phyloP scores from a whole-genome alignment of 2,329 filamentous ascomycete genomes.

The Pseudopithomyces maydicus region DNA sequence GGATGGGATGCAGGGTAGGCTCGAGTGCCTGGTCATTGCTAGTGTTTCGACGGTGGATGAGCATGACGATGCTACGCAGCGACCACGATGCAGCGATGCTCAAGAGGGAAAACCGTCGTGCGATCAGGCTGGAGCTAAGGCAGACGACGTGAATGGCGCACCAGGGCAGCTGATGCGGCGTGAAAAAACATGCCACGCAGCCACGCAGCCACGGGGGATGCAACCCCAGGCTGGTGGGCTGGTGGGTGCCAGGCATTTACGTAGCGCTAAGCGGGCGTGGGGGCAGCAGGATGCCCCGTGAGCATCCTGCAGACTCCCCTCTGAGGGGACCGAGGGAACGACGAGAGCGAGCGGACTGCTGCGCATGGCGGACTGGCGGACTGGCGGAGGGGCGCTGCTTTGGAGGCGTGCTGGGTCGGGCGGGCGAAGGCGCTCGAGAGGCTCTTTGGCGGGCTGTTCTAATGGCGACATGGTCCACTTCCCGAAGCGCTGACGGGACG shows the following conservation, averaged over 20 bases:
- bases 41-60: background rate
- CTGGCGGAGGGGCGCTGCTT: too few relatives aligned
- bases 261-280: background rate
- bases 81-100: background rate
- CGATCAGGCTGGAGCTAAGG: background rate
- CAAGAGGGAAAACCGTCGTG: background rate
- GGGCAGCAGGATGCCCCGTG: background rate
- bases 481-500: conserved; percentile 2
- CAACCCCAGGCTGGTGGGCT: background rate
- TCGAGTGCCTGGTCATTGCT: background rate
- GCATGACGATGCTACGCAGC: background rate
- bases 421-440: too few relatives aligned
- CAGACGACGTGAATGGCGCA: conserved; percentile 3
- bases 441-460: background rate
- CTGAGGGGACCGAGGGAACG: background rate
- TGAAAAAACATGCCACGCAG: background rate
- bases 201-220: background rate
- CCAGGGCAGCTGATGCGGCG: background rate
- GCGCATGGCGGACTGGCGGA: too few relatives aligned
- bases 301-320: background rate
- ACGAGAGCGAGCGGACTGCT: background rate
- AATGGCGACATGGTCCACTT: conserved; percentile 10
- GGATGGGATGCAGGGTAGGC: background rate
- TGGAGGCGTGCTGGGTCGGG: too few relatives aligned
- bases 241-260: background rate